A percentile compares a stretch with the other conserved stretches of the same genome.
These are phyloP conservation scores for Stenocarpella maydis DNA, from an alignment of 2,329 filamentous ascomycete genomes.

Conservation along the genomic window DNA sequence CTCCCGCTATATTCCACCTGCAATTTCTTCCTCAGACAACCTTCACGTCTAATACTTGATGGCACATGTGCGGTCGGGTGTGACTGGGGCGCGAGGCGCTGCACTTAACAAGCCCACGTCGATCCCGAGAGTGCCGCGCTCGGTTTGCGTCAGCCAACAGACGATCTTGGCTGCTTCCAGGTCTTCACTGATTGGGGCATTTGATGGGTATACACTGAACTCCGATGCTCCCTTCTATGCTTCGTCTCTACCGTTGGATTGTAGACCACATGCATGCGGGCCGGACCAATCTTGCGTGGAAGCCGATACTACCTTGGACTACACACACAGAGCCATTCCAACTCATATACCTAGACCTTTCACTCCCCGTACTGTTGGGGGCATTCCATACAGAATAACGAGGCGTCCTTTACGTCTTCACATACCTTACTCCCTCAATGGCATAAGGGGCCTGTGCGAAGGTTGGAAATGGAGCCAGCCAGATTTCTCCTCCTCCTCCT, in stretches of 20 bases:
- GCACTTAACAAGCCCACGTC: not conserved
- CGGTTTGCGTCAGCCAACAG: not conserved
- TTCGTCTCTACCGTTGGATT: not conserved
- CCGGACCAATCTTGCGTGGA: conserved; percentile 5
- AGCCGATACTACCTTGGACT: not conserved
- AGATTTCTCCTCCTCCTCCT: not conserved
- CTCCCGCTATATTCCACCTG: not conserved
- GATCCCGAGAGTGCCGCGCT: not conserved
- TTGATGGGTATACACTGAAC: not conserved
- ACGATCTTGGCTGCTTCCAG: not conserved
- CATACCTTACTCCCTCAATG: not conserved
- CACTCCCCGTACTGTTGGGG: not conserved
- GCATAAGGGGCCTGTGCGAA: not conserved
- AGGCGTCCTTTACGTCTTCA: conserved; percentile 1
- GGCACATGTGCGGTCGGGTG: not conserved
- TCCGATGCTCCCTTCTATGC: no score
- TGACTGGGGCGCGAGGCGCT: no score
- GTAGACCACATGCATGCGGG: not conserved
- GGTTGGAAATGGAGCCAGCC: conserved; percentile 9
- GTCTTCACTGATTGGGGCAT: not conserved
- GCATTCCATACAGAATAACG: not conserved
- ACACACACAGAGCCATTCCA: not conserved
- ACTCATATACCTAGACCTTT: not conserved
- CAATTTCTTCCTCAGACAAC: not conserved
- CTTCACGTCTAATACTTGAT: not conserved